phyloP scores from a whole-genome alignment of 1,284 basidiomycete genomes.

The Phellopilus nigrolimitatus region DNA sequence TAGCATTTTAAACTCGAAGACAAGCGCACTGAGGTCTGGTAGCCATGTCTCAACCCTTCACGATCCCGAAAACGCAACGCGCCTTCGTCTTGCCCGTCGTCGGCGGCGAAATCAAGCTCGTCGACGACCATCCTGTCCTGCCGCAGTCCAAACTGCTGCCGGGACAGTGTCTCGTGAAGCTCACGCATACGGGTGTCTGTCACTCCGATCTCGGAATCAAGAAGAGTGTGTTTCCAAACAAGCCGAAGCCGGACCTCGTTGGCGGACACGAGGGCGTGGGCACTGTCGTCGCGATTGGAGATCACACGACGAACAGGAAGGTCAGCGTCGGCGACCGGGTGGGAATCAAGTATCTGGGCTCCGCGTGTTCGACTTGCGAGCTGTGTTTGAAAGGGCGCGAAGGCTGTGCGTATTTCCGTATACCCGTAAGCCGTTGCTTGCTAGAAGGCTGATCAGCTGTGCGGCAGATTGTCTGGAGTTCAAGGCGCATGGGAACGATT shows the following conservation, averaged over 20 bases:
- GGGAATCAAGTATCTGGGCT: too few relatives aligned
- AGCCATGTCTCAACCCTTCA: too few relatives aligned
- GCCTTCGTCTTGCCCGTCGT: conserved; percentile 27
- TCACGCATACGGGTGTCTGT: conserved; percentile 36
- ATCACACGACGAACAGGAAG: too few relatives aligned
- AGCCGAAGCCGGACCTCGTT: conserved; percentile 39
- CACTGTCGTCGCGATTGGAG: too few relatives aligned
- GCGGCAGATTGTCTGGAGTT: conserved; percentile 30
- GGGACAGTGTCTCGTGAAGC: conserved; percentile 42
- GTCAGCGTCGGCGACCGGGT: too few relatives aligned
- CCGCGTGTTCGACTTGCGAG: conserved; percentile 42
- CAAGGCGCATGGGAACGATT: conserved; percentile 38
- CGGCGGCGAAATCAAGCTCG: conserved; percentile 16
- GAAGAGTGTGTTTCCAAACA: conserved; percentile 36
- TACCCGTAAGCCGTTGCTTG: conserved; percentile 22
- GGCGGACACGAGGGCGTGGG: too few relatives aligned
- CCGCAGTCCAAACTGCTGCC: conserved; percentile 38
- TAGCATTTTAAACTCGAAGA: too few relatives aligned
- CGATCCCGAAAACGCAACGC: conserved; percentile 28
- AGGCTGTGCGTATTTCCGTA: conserved; percentile 25
- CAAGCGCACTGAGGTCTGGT: too few relatives aligned
- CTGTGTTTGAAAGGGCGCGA: conserved; percentile 40
- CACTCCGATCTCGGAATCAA: conserved; percentile 39
- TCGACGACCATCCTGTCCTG: conserved; percentile 27
- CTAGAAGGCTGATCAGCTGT: not conserved